Percentiles rank a stretch among this genome's conserved stretches.
Conservation (phyloP, 2,329 filamentous ascomycete species). For the Calonectria crousiana region DNA sequence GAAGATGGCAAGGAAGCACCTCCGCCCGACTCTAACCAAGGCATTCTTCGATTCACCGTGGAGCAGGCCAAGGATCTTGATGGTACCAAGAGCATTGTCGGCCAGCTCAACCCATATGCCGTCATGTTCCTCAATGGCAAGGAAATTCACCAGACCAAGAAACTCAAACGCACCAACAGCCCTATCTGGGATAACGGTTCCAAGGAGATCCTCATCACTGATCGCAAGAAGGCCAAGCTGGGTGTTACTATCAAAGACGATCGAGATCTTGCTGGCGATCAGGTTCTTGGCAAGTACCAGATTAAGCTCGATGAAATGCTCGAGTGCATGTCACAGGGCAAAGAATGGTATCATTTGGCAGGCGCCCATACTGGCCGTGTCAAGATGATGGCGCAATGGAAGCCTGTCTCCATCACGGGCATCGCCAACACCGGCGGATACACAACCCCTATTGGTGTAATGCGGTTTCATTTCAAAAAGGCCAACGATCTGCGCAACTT, state of each 20-base stretch:
- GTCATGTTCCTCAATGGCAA: conserved; percentile 91
- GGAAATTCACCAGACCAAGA: conserved; percentile 89
- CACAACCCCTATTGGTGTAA: conserved; percentile 91
- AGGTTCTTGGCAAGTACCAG: conserved; percentile 90
- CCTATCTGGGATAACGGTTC: conserved; percentile 94
- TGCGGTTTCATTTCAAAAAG: conserved; percentile 91
- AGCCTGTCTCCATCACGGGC: conserved; percentile 89
- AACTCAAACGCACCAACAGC: conserved; percentile 96
- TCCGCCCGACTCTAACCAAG: conserved; percentile 89
- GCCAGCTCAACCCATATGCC: conserved; percentile 91
- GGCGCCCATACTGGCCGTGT: conserved; percentile 85
- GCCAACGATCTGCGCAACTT: conserved; percentile 89
- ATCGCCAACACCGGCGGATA: conserved; percentile 88
- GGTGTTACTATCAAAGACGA: conserved; percentile 97
- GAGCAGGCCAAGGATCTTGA: conserved; percentile 98
- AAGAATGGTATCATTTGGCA: conserved; percentile 94
- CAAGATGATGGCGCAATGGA: conserved; percentile 95
- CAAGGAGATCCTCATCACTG: conserved; percentile 95
- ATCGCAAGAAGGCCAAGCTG: conserved; percentile 89
- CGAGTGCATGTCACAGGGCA: conserved; percentile 89
- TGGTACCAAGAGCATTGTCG: conserved; percentile 90
- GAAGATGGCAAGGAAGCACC: conserved; percentile 84
- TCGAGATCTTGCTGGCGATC: conserved; percentile 85
- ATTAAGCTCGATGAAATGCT: conserved; percentile 96
- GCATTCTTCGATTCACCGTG: conserved; percentile 92